phyloP scores from a whole-genome alignment of 352 stramenopile species.

The Globisporangium orthogonon region DNA sequence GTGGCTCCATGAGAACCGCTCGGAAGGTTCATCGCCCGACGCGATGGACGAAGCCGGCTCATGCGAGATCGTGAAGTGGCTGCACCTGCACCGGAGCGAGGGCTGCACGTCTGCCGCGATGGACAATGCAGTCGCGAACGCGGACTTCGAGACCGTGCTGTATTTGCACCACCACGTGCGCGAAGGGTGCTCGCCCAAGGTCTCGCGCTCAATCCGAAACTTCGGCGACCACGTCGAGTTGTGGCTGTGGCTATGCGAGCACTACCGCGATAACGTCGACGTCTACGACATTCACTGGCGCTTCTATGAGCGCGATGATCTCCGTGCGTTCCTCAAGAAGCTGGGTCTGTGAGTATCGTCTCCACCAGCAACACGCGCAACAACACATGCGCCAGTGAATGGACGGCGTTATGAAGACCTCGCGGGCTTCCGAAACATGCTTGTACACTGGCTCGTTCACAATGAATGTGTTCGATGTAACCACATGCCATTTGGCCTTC shows the following conservation, averaged over 20 bases:
- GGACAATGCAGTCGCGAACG: slow-evolving; percentile 5
- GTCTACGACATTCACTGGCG: slow-evolving; percentile 8
- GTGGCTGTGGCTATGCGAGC: slow-evolving; percentile 5
- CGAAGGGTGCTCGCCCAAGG: slow-evolving; percentile 2
- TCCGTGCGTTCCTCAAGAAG: slow-evolving; percentile 5
- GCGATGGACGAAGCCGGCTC: slow-evolving; percentile 1
- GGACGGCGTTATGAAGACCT: no score
- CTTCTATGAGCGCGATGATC: slow-evolving; percentile 8
- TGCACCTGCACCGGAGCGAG: slow-evolving; percentile 11
- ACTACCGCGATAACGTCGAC: slow-evolving; percentile 3
- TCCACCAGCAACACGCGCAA: not conserved
- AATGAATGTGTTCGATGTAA: not conserved
- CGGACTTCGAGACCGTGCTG: slow-evolving; percentile 2
- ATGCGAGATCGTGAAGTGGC: slow-evolving; percentile 2
- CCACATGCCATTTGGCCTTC: not conserved
- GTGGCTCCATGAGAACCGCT: slow-evolving; percentile 8
- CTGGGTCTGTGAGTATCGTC: not conserved
- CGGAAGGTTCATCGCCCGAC: slow-evolving; percentile 1
- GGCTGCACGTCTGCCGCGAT: slow-evolving; percentile 11
- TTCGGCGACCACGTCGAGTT: slow-evolving; percentile 7
- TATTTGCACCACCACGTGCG: not conserved
- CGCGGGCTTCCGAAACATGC: no score
- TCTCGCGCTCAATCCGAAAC: slow-evolving; percentile 7
- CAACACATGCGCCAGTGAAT: no score
- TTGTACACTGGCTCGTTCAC: not conserved